Evolutionary conservation across 345 rosid genomes (phyloP), one percentile per base, ranked within the genome.

Genomic region (Moringa oleifera): DNA sequence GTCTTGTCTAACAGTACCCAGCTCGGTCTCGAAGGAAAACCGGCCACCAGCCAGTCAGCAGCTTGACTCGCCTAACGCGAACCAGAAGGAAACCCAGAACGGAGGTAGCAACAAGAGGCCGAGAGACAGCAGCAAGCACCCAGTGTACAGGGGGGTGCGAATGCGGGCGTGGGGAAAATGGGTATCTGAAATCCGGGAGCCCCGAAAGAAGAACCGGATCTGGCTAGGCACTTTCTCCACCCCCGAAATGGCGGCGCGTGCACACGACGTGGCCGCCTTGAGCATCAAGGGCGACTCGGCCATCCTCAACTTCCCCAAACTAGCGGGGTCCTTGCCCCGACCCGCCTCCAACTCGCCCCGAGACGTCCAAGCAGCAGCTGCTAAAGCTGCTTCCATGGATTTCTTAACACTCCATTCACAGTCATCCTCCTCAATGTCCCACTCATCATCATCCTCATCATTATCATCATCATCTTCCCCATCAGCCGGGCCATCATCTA

Each of bases 121-220:
- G 25, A 57, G 78, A 62, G 65, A 74, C 62, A 69, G 55, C 66
- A 73, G 76, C 64, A 79, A 79, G 71, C 85, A 81, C 49, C 90
- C 88, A 10, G 76, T 74, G 25, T 92, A 84, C 68, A 68, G 95
- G 25, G 98, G 98, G 18, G 98, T 92, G 33, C 77, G 98, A 67
- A 89, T 87, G 95, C 76, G 98, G 45, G 54, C 95, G 1, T 92
- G 98, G 97, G 98, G 98, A 4, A 92, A 92, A 66, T 92, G 98
- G 98, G 98, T 92, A 21, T 92, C 98, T 20, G 98, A 92, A 88
- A 92, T 92, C 81, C 83, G 98, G 16, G 91, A 92, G 75, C 98
- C 98, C 25, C 77, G 97, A 57, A 92, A 92, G 78, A 92, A 92
- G 71, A 87, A 68, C 71, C 80, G 98, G 74, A 92, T 92, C 88